These are phyloP conservation scores for Marsdenia floribunda DNA, from an alignment of 257 asterid species.

Conservation along the genomic window DNA sequence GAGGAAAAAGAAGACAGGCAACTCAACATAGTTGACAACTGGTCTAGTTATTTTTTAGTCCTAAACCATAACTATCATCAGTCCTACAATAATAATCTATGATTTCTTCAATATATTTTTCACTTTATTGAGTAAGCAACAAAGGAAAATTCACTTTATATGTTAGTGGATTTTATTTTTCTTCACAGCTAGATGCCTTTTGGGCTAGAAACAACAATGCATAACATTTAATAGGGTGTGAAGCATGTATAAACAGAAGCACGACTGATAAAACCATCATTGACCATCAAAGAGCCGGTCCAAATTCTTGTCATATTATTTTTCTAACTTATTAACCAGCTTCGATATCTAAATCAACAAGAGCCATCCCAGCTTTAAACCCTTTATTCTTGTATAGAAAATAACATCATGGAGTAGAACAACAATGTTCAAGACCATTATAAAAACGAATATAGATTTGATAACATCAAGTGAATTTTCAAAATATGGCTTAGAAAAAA, in stretches of 20 bases:
- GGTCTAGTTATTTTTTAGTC: neutral
- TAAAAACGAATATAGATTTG: neutral
- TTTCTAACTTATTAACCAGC: neutral
- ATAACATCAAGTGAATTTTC: neutral
- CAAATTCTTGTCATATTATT: neutral
- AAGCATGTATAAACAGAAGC: neutral
- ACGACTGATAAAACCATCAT: constrained; percentile 10
- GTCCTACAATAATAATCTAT: neutral
- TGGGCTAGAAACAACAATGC: neutral
- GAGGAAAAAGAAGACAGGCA: neutral
- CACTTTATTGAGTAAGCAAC: neutral
- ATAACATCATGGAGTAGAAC: neutral
- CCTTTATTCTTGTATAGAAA: neutral
- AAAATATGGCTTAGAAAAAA: neutral
- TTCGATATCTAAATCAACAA: neutral
- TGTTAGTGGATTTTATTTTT: neutral
- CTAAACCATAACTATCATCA: neutral
- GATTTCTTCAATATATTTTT: neutral
- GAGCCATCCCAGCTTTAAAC: neutral
- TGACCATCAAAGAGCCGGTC: constrained; percentile 1
- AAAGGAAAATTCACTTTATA: neutral
- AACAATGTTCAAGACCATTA: neutral
- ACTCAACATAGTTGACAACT: neutral
- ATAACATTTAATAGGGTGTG: neutral
- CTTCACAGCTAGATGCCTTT: constrained; percentile 3